Evolutionary conservation across 1,284 basidiomycete species (phyloP), one percentile per base, ranked within the genome.

Genomic region (Afroboletus lepidellus): DNA sequence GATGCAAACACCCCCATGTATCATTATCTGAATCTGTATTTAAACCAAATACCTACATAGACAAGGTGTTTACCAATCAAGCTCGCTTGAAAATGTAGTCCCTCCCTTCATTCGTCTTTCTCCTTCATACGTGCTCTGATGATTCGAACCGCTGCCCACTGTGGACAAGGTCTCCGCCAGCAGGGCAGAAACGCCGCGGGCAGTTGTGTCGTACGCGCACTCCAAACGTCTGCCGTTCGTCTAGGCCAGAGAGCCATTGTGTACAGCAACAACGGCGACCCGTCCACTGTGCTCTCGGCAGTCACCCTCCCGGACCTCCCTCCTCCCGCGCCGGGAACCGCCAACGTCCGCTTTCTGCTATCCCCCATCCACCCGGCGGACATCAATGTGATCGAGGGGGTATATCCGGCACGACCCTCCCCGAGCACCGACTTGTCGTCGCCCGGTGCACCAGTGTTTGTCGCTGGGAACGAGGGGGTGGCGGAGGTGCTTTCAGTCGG

Each of bases 281-380:
- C 88, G 2, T 58, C 75, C 12, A 64, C 78, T 21, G 86, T 89
- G 30, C 72, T 92, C 43, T 70, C 69, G 9, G 74, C 77, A 2
- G 56, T 79, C 38, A 77, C 78, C 3, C 84, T 81, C 60, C 78
- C 79, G 1, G 55, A 74, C 2, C 73, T 87, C 3, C 73, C 81
- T 13, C 63, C 77, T 0, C 84, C 87, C 2, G 61, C 74, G 13
- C 72, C 79, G 9, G 71, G 76, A 44, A 78, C 84, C 6, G 69
- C 86, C 34, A 87, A 88, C 61, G 66, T 93, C 60, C 77, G 77
- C 56, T 84, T 87, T 64, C 70, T 85, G n/a, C 77, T 90, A n/a
- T 78, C 87, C 2, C 87, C 90, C 5, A 80, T 92, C 50, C 92
- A 92, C 64, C 90, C 90, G 2, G 81, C 89, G 9, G 90, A 92